Conservation (phyloP, 139 green algal genomes). For the Coccomyxa sp. region DNA sequence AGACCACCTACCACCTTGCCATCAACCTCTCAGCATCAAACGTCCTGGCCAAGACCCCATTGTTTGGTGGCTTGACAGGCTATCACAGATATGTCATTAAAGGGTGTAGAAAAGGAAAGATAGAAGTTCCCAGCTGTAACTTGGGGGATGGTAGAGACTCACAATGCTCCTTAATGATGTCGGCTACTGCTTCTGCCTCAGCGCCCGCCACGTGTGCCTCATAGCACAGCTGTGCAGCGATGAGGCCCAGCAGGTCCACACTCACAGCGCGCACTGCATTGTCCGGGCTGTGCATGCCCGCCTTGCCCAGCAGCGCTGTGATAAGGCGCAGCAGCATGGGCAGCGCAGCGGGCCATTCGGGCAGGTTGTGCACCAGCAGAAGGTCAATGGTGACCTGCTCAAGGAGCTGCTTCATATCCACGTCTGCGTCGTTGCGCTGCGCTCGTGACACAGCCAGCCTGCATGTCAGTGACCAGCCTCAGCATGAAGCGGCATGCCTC, state of each 20-base stretch:
- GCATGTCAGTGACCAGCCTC: too few relatives aligned
- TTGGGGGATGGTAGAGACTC: too few relatives aligned
- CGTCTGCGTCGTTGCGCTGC: constrained; percentile 32
- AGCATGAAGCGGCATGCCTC: too few relatives aligned
- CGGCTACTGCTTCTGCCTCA: neutral
- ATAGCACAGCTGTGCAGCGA: constrained; percentile 35
- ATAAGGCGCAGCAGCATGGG: constrained; percentile 61
- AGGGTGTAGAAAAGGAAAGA: too few relatives aligned
- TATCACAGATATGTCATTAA: too few relatives aligned
- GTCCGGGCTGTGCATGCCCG: constrained; percentile 44
- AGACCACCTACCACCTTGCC: too few relatives aligned
- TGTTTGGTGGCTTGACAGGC: too few relatives aligned
- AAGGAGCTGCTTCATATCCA: constrained; percentile 47
- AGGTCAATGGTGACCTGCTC: constrained; percentile 64
- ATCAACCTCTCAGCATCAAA: too few relatives aligned
- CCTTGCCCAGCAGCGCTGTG: constrained; percentile 28
- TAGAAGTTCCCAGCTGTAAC: too few relatives aligned
- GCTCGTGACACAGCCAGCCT: constrained; percentile 41
- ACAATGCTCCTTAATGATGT: constrained; percentile 6
- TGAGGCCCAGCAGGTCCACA: constrained; percentile 57
- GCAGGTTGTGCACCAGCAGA: constrained; percentile 38
- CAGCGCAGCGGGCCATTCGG: constrained; percentile 66
- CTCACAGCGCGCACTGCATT: constrained; percentile 34
- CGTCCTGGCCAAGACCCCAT: too few relatives aligned
- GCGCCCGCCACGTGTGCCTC: constrained; percentile 15